Percentiles rank a stretch among this genome's conserved stretches.
Conservation (phyloP, 805 yeast genomes). For the Saturnispora zaruensis region DNA sequence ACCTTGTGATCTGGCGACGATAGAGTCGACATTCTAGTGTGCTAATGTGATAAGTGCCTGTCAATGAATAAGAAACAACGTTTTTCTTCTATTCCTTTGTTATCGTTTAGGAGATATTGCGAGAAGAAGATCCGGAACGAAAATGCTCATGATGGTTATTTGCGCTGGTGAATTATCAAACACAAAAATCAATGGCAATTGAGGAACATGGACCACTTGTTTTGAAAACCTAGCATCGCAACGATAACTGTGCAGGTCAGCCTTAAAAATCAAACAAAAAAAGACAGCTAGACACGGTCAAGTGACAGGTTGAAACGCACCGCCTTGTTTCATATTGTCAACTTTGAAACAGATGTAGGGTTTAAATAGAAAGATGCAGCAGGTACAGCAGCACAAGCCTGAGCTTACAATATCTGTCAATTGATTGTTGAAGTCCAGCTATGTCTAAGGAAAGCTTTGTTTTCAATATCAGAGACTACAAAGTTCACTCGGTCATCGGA, state of each 20-base stretch:
- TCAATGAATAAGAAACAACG: not conserved
- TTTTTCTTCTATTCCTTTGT: not conserved
- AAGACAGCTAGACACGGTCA: not conserved
- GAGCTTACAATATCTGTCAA: not conserved
- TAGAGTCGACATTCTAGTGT: slow-evolving; percentile 5
- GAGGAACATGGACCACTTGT: no score
- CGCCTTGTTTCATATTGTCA: slow-evolving; percentile 7
- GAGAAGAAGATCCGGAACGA: not conserved
- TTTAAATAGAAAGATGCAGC: not conserved
- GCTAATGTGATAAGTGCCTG: not conserved
- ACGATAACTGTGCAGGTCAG: not conserved
- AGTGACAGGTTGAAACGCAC: slow-evolving; percentile 4
- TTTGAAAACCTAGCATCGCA: not conserved
- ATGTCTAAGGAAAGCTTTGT: slow-evolving; percentile 37
- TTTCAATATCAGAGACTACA: slow-evolving; percentile 57
- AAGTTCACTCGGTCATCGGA: slow-evolving; percentile 54
- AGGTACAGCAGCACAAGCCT: not conserved
- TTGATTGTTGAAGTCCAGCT: not conserved
- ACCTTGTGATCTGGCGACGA: slow-evolving; percentile 15
- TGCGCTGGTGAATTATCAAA: not conserved
- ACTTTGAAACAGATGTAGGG: slow-evolving; percentile 4
- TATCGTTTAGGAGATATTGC: not conserved
- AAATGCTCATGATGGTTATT: not conserved
- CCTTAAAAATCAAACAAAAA: not conserved
- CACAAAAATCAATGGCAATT: no score